Evolutionary conservation across 202 grass and related monocot species (phyloP).

Genomic region (Brachypodium distachyon): DNA sequence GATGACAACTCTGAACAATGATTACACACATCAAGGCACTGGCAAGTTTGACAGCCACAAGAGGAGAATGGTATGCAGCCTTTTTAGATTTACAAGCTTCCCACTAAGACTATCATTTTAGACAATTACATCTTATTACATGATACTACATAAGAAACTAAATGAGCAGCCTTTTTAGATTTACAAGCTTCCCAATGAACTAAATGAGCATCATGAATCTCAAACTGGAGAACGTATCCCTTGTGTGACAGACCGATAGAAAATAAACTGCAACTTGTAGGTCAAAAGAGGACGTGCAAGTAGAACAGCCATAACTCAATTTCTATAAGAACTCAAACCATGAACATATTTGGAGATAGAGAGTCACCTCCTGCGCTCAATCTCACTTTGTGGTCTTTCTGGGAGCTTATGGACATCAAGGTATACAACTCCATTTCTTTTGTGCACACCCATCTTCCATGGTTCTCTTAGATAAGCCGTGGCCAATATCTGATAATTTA

Average conservation of each 20-base stretch:
- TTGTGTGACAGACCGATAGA: background rate
- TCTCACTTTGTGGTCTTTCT: conserved; percentile 75
- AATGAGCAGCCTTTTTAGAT: no score
- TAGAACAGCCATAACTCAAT: background rate
- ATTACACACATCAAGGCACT: conserved; percentile 16
- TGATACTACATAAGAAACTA: background rate
- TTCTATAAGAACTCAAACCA: background rate
- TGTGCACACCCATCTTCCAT: conserved; percentile 99
- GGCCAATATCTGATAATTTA: conserved; percentile 65
- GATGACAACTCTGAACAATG: background rate
- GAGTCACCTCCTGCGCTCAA: conserved; percentile 62
- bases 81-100: background rate
- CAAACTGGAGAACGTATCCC: background rate
- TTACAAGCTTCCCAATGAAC: no score
- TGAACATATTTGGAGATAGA: background rate
- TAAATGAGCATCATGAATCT: conserved; percentile 3
- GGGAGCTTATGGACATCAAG: conserved; percentile 98
- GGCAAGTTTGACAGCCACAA: background rate
- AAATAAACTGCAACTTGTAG: background rate
- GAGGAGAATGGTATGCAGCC: background rate
- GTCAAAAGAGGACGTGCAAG: background rate
- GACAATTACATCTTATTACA: background rate
- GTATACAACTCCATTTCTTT: conserved; percentile 84
- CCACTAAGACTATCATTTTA: background rate
- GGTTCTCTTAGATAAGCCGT: conserved; percentile 94